Base-by-base conservation (phyloP, 2,329 filamentous ascomycete genomes). In the Orbilia javanica region DNA sequence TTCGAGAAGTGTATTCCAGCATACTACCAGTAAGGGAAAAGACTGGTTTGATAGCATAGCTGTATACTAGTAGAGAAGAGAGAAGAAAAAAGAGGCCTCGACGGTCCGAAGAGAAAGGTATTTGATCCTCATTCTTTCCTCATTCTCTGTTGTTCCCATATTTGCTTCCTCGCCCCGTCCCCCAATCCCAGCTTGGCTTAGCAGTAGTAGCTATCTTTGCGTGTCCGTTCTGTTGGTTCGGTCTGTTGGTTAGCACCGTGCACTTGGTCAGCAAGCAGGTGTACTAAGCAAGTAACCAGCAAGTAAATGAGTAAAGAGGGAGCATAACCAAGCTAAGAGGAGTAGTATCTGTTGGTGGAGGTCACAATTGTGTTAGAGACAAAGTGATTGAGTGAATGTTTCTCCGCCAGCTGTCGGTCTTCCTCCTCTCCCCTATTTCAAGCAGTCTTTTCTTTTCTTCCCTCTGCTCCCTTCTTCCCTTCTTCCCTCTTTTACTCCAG, bases 381-480 rank as follows among this genome's bases (percentile, higher is more conserved):
- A 25, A 8, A 13, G 48, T 52, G 48, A 52, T 7, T 18, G 48
- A 52, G 6, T 34, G 52, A 55, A 29, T n/a, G 52, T 34, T 7
- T 36, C 52, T 57, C 52, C 29, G 52, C 52, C 52, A 55, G 52
- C 52, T 55, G 52, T 55, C 52, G 52, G 52, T 53, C 52, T 53
- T 15, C 15, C 50, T 29, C 25, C n/a, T 36, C 29, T 36, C 31
- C 39, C 29, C 29, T 55, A 8, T 55, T 20, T 22, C 29, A 15
- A 7, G 15, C 22, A 1, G 1, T 52, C 25, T 7, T 8, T 10
- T 55, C 50, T 20, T 34, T 15, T 39, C n/a, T n/a, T 42, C 31
- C 15, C n/a, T 15, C 25, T 7, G 34, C 52, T 39, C 52, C 22
- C 29, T 4, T 15, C 48, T 29, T 15, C 22, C 25, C 48, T 13